A percentile compares a stretch with the other conserved stretches of the same genome.
Evolutionary conservation across 164 flowering plant species (phyloP).

Genomic region (Sedum album): DNA sequence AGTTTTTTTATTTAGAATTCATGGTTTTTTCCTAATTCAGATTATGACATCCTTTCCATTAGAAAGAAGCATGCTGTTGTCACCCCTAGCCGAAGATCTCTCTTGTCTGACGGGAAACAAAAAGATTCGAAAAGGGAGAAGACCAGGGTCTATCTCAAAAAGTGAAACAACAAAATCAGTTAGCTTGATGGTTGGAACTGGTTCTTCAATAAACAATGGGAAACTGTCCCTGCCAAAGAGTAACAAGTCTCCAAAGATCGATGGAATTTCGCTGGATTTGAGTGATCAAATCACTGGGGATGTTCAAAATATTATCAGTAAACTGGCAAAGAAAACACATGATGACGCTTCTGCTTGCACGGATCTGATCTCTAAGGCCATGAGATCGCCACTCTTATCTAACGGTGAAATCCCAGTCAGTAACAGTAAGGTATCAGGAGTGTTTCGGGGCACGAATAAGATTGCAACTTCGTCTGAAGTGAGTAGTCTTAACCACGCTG

Average conservation of each 20-base stretch:
- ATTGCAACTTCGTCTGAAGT: neutral
- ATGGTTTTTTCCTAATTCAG: constrained; percentile 32
- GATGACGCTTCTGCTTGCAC: constrained; percentile 15
- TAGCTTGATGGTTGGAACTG: constrained; percentile 8
- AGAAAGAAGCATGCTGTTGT: constrained; percentile 33
- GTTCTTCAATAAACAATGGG: constrained; percentile 14
- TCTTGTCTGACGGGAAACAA: constrained; percentile 29
- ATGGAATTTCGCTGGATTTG: neutral
- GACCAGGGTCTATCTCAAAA: constrained; percentile 9
- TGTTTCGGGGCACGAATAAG: neutral
- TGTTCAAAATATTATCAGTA: constrained; percentile 12
- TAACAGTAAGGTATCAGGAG: constrained; percentile 13
- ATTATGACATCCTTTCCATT: constrained; percentile 52
- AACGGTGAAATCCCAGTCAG: constrained; percentile 16
- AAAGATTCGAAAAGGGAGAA: neutral
- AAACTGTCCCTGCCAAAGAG: constrained; percentile 10
- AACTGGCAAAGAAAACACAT: constrained; percentile 22
- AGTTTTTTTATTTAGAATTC: neutral
- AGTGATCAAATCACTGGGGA: constrained; percentile 14
- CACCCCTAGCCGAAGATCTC: constrained; percentile 59
- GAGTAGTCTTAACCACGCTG: neutral
- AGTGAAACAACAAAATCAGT: constrained; percentile 12
- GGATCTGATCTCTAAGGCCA: constrained; percentile 9
- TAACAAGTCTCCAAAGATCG: neutral
- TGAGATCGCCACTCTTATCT: constrained; percentile 10